Conservation (phyloP, 345 rosid species). For the Carallia brachiata region DNA sequence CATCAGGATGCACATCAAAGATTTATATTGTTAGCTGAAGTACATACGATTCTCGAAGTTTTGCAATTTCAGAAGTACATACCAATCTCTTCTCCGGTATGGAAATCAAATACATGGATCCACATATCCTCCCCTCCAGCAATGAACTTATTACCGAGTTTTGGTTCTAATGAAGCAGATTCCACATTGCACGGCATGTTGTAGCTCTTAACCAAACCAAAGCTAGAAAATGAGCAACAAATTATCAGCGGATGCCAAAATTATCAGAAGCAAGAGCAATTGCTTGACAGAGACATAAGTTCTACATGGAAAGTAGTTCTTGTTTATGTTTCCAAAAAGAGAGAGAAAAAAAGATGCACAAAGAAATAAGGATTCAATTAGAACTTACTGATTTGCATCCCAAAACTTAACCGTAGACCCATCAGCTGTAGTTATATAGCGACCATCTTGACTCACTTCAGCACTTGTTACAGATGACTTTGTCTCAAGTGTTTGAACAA, state of each 20-base stretch:
- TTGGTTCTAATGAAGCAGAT: slow-evolving; percentile 81
- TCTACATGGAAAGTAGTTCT: no score
- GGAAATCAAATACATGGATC: slow-evolving; percentile 71
- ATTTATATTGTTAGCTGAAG: not conserved
- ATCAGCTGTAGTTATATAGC: slow-evolving; percentile 80
- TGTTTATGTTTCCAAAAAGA: no score
- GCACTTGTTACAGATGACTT: slow-evolving; percentile 80
- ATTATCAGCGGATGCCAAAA: slow-evolving; percentile 1
- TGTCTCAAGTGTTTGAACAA: slow-evolving; percentile 74
- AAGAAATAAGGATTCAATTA: not conserved
- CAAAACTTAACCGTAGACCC: slow-evolving; percentile 85
- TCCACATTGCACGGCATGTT: slow-evolving; percentile 78
- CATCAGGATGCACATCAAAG: slow-evolving; percentile 4
- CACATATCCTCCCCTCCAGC: slow-evolving; percentile 95
- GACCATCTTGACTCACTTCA: slow-evolving; percentile 86
- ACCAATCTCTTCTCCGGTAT: slow-evolving; percentile 76
- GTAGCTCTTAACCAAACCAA: slow-evolving; percentile 86
- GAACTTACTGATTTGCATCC: slow-evolving; percentile 87
- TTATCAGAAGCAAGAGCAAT: not conserved
- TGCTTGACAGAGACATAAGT: no score
- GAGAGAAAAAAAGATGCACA: no score
- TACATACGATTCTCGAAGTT: not conserved
- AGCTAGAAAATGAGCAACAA: slow-evolving; percentile 41
- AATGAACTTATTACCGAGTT: slow-evolving; percentile 68
- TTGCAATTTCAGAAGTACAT: slow-evolving; percentile 12